Evolutionary conservation across 371 early-diverging fungal species (phyloP), one percentile per base, ranked within the genome.

Genomic region (Mucor irregularis): DNA sequence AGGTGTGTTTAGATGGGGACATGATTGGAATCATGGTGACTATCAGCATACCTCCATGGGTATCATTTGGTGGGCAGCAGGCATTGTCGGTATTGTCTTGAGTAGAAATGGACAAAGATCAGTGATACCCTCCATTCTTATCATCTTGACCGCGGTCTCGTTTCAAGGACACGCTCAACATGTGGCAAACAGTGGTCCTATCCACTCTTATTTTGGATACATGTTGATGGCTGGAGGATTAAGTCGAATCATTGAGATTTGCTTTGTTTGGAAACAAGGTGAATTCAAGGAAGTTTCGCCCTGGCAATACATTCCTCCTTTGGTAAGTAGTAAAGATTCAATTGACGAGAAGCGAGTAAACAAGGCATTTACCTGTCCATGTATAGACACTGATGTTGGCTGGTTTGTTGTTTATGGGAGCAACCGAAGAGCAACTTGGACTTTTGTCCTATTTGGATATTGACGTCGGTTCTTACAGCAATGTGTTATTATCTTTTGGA

Each of bases 21-120:
- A 65, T 0, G 52, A 71, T 22, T 87, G 87, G 87, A 81, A 78
- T 46, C 84, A 85, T 50, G 83, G 84, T 34, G 87, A 87, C 53
- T 75, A 83, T 57, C 86, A 87, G 53, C 85, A 87, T 55, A 87
- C 87, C 3, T 79, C 84, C 6, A 72, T 87, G 71, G 87, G 87
- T 35, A 79, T 87, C 26, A 79, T 87, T 53, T 87, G 87, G 87
- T 85, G 84, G 76, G 70, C 81, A 49, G 86, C 84, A 40, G 87
- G 87, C 16, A 56, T 78, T 28, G 69, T 81, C 1, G 84, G 86
- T 13, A 74, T 84, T 14, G 64, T 78, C 29, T 64, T 84, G 53
- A 76, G 84, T 50, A 64, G 85, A 51, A 74, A 78, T 17, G 67
- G 69, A 16, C 75, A 80, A 16, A 75, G 87, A 49, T 78, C 77